Conservation (phyloP, 495 filamentous ascomycete genomes). For the Bathelium albidoporum region DNA sequence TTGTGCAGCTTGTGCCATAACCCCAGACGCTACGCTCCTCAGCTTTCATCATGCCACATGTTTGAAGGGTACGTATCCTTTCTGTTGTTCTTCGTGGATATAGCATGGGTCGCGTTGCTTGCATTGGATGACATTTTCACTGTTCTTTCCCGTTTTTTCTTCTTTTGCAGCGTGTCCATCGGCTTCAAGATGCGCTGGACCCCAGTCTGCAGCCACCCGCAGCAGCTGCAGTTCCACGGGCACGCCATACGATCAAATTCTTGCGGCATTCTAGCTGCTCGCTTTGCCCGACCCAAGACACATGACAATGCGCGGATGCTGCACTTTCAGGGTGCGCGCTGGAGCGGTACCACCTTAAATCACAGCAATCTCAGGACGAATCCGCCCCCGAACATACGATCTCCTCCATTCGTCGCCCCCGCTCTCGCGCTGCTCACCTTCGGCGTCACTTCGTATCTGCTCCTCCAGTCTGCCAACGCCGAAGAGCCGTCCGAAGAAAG, state of each 20-base stretch:
- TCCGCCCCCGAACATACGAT: not conserved
- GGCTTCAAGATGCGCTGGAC: not conserved
- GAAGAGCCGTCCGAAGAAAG: not conserved
- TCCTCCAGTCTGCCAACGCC: not conserved
- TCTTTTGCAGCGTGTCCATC: no score
- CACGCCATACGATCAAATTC: not conserved
- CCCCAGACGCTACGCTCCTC: not conserved
- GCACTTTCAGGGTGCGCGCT: not conserved
- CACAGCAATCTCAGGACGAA: not conserved
- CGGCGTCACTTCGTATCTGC: not conserved
- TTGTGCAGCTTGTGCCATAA: not conserved
- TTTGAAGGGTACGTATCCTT: not conserved
- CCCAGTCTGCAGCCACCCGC: not conserved
- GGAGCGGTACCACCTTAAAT: not conserved
- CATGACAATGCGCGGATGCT: conserved; percentile 1
- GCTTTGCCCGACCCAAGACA: conserved; percentile 2
- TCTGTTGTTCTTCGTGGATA: not conserved
- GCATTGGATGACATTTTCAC: not conserved
- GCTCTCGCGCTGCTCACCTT: not conserved
- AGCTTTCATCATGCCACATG: not conserved
- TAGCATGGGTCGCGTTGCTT: not conserved
- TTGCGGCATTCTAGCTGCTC: not conserved
- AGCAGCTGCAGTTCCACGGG: not conserved
- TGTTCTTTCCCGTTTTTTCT: not conserved
- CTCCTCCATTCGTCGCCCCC: not conserved